Percentiles rank a stretch among this genome's conserved stretches.
Evolutionary conservation across 768 basidiomycete species (phyloP).

Genomic region (Rhizopogon roseolus): DNA sequence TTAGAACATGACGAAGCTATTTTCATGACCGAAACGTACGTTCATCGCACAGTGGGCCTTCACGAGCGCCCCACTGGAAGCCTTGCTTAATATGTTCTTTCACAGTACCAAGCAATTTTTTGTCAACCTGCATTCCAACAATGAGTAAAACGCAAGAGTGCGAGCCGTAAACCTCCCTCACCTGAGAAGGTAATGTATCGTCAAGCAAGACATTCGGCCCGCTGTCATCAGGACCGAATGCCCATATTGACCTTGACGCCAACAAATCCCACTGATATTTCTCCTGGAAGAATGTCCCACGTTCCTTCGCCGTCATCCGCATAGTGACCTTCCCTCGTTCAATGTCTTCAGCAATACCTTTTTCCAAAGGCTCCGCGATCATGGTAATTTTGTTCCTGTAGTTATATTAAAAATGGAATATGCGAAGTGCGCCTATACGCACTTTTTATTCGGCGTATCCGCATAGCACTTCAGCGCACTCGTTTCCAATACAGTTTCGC

Average conservation of each 20-base stretch:
- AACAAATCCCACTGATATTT: conserved; percentile 98
- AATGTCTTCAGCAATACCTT: conserved; percentile 94
- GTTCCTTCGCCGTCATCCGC: conserved; percentile 91
- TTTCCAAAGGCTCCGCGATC: conserved; percentile 97
- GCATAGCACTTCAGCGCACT: conserved; percentile 98
- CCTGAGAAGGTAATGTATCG: conserved; percentile 94
- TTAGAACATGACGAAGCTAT: not conserved
- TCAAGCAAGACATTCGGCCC: conserved; percentile 93
- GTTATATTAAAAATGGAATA: conserved; percentile 5
- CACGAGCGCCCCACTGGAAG: conserved; percentile 98
- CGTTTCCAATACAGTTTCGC: conserved; percentile 97
- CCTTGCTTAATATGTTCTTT: conserved; percentile 98
- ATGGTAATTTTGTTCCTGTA: conserved; percentile 94
- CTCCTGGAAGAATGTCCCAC: conserved; percentile 93
- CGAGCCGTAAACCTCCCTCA: conserved; percentile 27
- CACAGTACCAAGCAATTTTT: conserved; percentile 83
- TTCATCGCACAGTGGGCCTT: conserved; percentile 97
- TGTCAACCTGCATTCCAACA: conserved; percentile 63
- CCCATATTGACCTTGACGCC: conserved; percentile 98
- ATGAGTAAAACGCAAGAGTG: not conserved
- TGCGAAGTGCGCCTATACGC: conserved; percentile 22
- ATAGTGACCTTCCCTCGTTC: conserved; percentile 91
- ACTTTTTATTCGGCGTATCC: conserved; percentile 99
- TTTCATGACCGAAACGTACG: conserved; percentile 56
- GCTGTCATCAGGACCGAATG: conserved; percentile 95